Evolutionary conservation across 1,284 basidiomycete species (phyloP).

Genomic region (Ganoderma sinense): DNA sequence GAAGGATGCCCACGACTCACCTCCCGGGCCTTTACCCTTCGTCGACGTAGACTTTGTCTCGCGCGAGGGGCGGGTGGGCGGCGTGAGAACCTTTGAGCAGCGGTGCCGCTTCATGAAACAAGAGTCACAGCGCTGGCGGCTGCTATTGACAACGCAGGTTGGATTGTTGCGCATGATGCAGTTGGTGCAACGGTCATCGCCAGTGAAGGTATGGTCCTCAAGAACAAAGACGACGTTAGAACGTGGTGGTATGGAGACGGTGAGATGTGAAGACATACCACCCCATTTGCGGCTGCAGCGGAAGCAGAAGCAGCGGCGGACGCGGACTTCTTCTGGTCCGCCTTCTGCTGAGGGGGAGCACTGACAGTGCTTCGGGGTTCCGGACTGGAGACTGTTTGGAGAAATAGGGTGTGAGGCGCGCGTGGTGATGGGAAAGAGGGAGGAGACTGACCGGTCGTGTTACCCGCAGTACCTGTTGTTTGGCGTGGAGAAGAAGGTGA

Average conservation of each 20-base stretch:
- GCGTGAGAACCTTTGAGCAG: conserved; percentile 33
- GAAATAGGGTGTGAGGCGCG: conserved; percentile 20
- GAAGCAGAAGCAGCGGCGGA: conserved; percentile 17
- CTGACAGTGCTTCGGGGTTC: conserved; percentile 31
- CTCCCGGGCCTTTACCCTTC: conserved; percentile 28
- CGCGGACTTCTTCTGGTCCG: conserved; percentile 26
- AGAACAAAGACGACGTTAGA: background rate
- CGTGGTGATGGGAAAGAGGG: conserved; percentile 24
- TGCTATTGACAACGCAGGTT: conserved; percentile 31
- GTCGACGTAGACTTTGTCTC: conserved; percentile 28
- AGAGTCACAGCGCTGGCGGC: conserved; percentile 32
- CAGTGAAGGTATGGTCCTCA: conserved; percentile 28
- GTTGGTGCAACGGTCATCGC: conserved; percentile 31
- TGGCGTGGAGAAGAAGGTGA: conserved; percentile 24
- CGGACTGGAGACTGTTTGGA: conserved; percentile 26
- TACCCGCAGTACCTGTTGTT: conserved; percentile 26
- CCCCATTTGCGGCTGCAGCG: conserved; percentile 16
- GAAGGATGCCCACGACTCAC: conserved; percentile 3
- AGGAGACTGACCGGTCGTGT: conserved; percentile 28
- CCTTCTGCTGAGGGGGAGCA: conserved; percentile 25
- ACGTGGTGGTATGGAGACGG: background rate
- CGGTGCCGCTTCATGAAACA: conserved; percentile 32
- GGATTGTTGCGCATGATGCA: conserved; percentile 29
- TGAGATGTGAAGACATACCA: conserved; percentile 21
- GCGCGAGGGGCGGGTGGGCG: conserved; percentile 28